Evolutionary conservation across 2,329 filamentous ascomycete genomes (phyloP).

Genomic region (Stagonosporopsis chrysanthemi): DNA sequence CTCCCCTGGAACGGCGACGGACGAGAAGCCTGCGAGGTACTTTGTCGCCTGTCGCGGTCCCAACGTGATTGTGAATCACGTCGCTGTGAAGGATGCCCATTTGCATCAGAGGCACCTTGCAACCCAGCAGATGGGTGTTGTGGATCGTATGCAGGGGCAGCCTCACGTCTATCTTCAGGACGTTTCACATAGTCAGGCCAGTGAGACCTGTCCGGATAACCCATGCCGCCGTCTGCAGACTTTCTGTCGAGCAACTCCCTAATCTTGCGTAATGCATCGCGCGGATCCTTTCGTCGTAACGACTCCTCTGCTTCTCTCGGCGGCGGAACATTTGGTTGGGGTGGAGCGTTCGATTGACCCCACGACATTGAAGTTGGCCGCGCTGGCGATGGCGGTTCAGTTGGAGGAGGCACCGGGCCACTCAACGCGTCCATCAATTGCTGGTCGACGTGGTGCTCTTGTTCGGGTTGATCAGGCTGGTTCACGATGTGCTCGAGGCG

Average conservation of each 20-base stretch:
- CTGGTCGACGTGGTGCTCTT: constrained; percentile 33
- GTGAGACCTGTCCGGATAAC: constrained; percentile 28
- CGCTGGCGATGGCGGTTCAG: constrained; percentile 33
- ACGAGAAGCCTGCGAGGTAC: constrained; percentile 38
- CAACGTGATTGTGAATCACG: constrained; percentile 35
- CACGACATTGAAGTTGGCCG: constrained; percentile 24
- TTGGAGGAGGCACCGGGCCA: constrained; percentile 20
- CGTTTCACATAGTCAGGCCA: constrained; percentile 14
- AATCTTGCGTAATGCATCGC: constrained; percentile 36
- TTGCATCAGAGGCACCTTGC: constrained; percentile 31
- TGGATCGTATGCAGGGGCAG: constrained; percentile 33
- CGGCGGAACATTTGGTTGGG: constrained; percentile 19
- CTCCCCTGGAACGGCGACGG: constrained; percentile 36
- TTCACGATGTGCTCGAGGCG: constrained; percentile 31
- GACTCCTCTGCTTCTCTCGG: constrained; percentile 33
- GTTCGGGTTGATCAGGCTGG: constrained; percentile 28
- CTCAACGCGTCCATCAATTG: constrained; percentile 32
- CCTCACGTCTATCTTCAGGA: constrained; percentile 29
- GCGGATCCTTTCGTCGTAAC: constrained; percentile 34
- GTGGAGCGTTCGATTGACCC: constrained; percentile 23
- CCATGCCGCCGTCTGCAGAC: constrained; percentile 30
- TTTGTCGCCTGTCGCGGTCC: constrained; percentile 39
- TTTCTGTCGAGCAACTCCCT: constrained; percentile 39
- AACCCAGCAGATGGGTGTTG: constrained; percentile 33
- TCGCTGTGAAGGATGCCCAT: constrained; percentile 25